These are phyloP conservation scores for Ligustrum vulgare DNA, from an alignment of 257 asterid species.

Conservation along the genomic window DNA sequence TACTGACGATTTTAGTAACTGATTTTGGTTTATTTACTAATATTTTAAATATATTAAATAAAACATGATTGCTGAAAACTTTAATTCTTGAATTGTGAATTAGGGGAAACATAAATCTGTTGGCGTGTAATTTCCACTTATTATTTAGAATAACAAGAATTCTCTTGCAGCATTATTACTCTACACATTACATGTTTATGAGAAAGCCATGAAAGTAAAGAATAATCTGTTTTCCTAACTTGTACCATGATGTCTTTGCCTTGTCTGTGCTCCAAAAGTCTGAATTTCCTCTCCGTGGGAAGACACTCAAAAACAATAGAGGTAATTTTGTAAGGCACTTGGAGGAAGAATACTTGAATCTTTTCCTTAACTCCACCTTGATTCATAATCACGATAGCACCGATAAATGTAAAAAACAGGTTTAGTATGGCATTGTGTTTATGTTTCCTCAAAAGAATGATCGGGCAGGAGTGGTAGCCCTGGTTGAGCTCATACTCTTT, in stretches of 20 bases:
- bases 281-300: not conserved
- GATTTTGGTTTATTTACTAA: too few relatives aligned
- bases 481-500: not conserved
- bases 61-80: too few relatives aligned
- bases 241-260: not conserved
- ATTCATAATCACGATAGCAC: not conserved
- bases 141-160: not conserved
- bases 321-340: not conserved
- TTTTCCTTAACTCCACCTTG: not conserved
- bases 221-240: not conserved
- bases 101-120: too few relatives aligned
- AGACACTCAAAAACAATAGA: not conserved
- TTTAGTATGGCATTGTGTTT: not conserved
- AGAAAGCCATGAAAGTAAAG: not conserved
- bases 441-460: slow-evolving; percentile 28
- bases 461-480: slow-evolving; percentile 27
- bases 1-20: too few relatives aligned
- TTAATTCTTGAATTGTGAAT: too few relatives aligned
- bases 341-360: not conserved
- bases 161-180: not conserved
- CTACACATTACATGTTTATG: not conserved
- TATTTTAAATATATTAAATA: too few relatives aligned
- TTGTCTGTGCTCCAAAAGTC: not conserved
- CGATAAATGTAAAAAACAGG: not conserved
- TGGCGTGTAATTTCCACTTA: too few relatives aligned